Evolutionary conservation across 1,284 basidiomycete genomes (phyloP).

Genomic region (Pascua sp.): DNA sequence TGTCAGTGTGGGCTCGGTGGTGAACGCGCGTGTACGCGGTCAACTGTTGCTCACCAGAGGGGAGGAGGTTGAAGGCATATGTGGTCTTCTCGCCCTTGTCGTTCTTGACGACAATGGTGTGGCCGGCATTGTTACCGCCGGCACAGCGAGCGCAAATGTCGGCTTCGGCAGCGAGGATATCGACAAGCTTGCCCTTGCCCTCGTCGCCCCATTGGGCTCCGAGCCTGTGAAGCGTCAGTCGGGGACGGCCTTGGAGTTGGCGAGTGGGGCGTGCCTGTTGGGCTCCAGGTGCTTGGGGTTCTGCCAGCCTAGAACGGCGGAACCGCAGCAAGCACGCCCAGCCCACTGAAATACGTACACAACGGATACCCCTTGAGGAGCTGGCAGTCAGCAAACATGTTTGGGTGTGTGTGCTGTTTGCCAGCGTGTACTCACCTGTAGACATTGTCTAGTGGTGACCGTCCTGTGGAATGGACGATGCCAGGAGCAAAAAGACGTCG

Average conservation of each 20-base stretch:
- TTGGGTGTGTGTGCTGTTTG: neutral
- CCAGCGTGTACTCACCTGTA: constrained; percentile 4
- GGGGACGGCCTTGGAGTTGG: too few relatives aligned
- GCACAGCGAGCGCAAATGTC: constrained; percentile 96
- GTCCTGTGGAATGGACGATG: constrained; percentile 14
- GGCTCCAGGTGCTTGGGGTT: neutral
- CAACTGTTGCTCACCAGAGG: constrained; percentile 65
- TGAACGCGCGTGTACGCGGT: neutral
- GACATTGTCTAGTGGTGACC: constrained; percentile 16
- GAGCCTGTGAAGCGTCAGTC: constrained; percentile 49
- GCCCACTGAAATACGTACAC: constrained; percentile 14
- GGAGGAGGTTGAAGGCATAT: constrained; percentile 93
- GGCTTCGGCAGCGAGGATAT: constrained; percentile 80
- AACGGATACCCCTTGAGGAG: constrained; percentile 22
- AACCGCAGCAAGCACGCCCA: neutral
- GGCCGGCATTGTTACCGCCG: constrained; percentile 97
- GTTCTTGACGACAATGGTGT: constrained; percentile 88
- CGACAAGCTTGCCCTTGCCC: constrained; percentile 93
- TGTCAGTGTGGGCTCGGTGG: neutral
- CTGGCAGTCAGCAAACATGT: constrained; percentile 1
- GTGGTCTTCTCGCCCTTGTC: constrained; percentile 67
- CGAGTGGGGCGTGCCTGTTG: too few relatives aligned
- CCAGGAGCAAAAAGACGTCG: constrained; percentile 3
- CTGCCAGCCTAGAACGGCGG: neutral
- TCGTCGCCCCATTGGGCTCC: constrained; percentile 95